Evolutionary conservation across 257 asterid species (phyloP).

Genomic region (Ophiorrhiza pumila): DNA sequence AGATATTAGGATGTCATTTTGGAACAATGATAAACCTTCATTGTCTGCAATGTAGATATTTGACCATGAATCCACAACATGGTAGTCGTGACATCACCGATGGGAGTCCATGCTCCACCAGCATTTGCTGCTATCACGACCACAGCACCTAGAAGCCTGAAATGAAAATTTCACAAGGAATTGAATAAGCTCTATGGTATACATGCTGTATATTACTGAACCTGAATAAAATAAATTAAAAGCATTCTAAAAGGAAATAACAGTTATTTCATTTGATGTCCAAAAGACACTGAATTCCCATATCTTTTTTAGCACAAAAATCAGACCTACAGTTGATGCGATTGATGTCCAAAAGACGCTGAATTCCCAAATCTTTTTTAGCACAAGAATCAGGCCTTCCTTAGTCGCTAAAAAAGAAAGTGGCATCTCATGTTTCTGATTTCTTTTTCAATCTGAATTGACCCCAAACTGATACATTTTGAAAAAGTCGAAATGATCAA

Average conservation of each 20-base stretch:
- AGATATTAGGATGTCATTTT: background rate
- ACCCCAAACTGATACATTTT: background rate
- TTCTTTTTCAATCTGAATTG: background rate
- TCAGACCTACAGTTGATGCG: background rate
- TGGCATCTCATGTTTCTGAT: background rate
- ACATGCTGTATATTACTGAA: background rate
- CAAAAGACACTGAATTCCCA: background rate
- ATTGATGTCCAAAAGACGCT: background rate
- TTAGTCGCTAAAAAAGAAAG: background rate
- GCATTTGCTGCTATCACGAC: slow-evolving; percentile 98
- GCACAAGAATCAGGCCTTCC: background rate
- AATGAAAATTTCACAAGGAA: slow-evolving; percentile 22
- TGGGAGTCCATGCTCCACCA: slow-evolving; percentile 99
- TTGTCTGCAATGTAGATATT: slow-evolving; percentile 79
- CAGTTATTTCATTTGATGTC: background rate
- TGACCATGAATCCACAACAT: slow-evolving; percentile 99
- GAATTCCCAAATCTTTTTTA: background rate
- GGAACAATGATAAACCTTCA: slow-evolving; percentile 61
- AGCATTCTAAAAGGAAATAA: too few relatives aligned
- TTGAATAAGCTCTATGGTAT: slow-evolving; percentile 4
- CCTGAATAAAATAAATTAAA: background rate
- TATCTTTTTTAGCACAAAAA: background rate
- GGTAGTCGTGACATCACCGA: slow-evolving; percentile 97
- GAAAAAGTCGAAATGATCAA: too few relatives aligned
- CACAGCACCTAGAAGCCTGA: slow-evolving; percentile 93